A percentile compares a stretch with the other conserved stretches of the same genome.
phyloP scores from a whole-genome alignment of 1,284 basidiomycete species.

The Irpex rosettiformis region DNA sequence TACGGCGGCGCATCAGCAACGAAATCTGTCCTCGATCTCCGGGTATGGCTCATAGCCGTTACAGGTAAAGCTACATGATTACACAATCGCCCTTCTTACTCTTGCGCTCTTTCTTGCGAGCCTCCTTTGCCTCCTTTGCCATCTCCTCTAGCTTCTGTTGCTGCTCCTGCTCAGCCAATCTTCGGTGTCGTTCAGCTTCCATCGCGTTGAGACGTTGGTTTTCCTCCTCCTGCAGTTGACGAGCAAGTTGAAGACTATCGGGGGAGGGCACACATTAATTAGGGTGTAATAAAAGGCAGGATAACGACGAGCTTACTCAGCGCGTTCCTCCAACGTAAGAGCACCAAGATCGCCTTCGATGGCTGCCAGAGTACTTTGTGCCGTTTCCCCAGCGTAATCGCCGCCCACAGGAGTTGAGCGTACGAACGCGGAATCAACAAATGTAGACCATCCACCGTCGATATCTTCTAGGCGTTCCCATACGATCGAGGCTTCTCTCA shows the following conservation, averaged over 20 bases:
- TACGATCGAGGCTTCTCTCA: constrained; percentile 72
- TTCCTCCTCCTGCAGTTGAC: constrained; percentile 72
- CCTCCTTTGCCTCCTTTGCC: constrained; percentile 12
- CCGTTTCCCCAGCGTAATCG: constrained; percentile 73
- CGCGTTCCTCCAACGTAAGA: constrained; percentile 41
- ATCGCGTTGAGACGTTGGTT: constrained; percentile 46
- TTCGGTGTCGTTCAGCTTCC: constrained; percentile 37
- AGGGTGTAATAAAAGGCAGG: neutral
- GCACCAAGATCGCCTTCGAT: constrained; percentile 24
- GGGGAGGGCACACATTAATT: neutral
- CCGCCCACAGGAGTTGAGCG: constrained; percentile 69
- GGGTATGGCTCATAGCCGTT: neutral
- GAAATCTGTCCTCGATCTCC: neutral
- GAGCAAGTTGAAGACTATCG: constrained; percentile 58
- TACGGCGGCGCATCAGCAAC: neutral
- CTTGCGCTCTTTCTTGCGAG: constrained; percentile 17
- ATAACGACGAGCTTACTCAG: constrained; percentile 41
- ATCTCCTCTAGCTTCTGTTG: constrained; percentile 28
- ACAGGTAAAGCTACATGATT: constrained; percentile 47
- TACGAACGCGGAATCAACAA: constrained; percentile 70
- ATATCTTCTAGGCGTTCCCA: constrained; percentile 91
- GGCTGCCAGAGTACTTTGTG: constrained; percentile 49
- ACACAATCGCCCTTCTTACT: constrained; percentile 55
- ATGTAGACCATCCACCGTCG: constrained; percentile 72
- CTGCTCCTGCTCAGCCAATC: constrained; percentile 26